Evolutionary conservation across 2,329 filamentous ascomycete genomes (phyloP), one percentile per base, ranked within the genome.

Genomic region (Epichloe typhina): DNA sequence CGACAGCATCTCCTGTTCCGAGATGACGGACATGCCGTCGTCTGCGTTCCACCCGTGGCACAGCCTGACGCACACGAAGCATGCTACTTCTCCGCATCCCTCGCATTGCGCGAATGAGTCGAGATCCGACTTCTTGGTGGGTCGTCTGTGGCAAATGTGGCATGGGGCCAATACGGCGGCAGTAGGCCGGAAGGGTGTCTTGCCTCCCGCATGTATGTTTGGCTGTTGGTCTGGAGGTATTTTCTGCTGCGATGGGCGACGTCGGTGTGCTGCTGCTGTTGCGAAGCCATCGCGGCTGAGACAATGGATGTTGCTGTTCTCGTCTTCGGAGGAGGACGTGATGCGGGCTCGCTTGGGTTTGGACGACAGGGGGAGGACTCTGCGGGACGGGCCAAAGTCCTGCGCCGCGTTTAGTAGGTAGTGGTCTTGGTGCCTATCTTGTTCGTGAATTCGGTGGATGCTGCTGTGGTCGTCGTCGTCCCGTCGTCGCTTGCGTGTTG

Each of bases 41-140:
- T 59, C 56, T 21, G 51, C 49, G 33, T 59, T 55, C 70, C 72
- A 75, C 2, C 77, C 76, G 12, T 74, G 67, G 57, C 83, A 87
- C 56, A 79, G 69, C 26, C 83, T 69, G 43, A 84, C 76, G 61
- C 83, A 87, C n/a, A 87, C 72, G 59, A 77, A 86, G 61, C 83
- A 87, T 0, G 82, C 78, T 41, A 81, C 72, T 54, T 76, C 69
- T 9, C 72, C 70, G 60, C 83, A 87, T 13, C 76, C 73, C 56
- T 76, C 68, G 62, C 83, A 87, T 58, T 80, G 72, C 45, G 80
- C 75, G 60, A 80, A 86, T 9, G 76, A 78, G 62, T 84, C 81
- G 36, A 86, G 72, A 51, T 86, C 81, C 5, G 73, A 73, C 61
- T 78, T 83, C 57, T 79, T 79, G 49, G 73, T 82, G 1, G 83